Evolutionary conservation across 2,329 filamentous ascomycete genomes (phyloP), one percentile per base, ranked within the genome.

Genomic region (Aspergillus brunneoviolaceus): DNA sequence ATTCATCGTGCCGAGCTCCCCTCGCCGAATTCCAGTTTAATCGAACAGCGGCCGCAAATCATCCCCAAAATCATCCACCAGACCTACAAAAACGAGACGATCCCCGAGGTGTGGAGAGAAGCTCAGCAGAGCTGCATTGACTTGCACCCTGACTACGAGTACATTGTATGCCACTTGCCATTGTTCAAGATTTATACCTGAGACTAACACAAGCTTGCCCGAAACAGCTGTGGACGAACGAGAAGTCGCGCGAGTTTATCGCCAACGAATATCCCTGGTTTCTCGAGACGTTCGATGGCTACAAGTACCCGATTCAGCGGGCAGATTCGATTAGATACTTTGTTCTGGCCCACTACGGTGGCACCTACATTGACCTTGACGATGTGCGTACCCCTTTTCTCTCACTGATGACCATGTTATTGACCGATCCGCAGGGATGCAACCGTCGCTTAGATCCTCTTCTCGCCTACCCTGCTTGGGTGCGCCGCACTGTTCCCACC

Each of bases 291-390:
- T 95, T 90, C 70, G 87, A 91, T 70, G 82, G 82, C 69, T 94
- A 93, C 76, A 82, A 80, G 33, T 90, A 88, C 73, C 86, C 88
- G 12, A 92, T 94, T 64, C 89, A 93, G 76, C 85, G 89, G 62
- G 89, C 90, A 58, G 90, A 94, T 70, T 82, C 89, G 5, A 89
- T 94, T 68, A 85, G 90, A 54, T 94, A 94, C 77, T 93, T 94
- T 72, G 82, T 92, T 21, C 81, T 95, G 33, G 83, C 87, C 56
- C 85, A 91, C 74, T 93, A 86, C 71, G 91, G 91, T 58, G 91
- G 91, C 47, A 87, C 92, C 58, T 94, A 94, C 75, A 87, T 94
- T 66, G 90, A 95, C 70, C 78, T 94, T 51, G 90, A 95, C 74
- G 87, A 87, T 74, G 84, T 85, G 74, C 49, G 83, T 72, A 39